Evolutionary conservation across 106 monocot genomes (phyloP).

Genomic region (Apostasia ramifera): DNA sequence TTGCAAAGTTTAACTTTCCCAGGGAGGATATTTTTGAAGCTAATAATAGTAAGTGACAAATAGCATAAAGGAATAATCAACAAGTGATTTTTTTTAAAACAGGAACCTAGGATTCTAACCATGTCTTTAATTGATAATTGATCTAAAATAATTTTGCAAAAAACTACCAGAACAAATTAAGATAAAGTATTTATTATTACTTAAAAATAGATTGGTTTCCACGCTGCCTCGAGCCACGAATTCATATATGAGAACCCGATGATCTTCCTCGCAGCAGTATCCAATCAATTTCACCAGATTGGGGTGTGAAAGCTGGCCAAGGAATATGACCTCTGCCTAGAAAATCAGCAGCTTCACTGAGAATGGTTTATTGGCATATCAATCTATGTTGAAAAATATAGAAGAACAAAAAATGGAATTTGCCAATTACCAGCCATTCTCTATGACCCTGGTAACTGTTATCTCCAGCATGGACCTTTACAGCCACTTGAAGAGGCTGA

Average conservation of each 20-base stretch:
- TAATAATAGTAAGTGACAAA: too few species aligned
- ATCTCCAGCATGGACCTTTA: conserved; percentile 18
- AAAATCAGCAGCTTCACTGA: conserved; percentile 2
- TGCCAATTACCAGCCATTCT: conserved; percentile 23
- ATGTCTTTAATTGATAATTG: neutral
- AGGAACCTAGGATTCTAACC: neutral
- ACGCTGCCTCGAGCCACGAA: conserved; percentile 43
- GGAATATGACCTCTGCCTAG: conserved; percentile 46
- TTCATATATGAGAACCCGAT: conserved; percentile 42
- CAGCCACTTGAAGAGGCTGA: conserved; percentile 10
- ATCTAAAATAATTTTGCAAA: neutral
- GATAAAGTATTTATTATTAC: conserved; percentile 12
- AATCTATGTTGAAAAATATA: neutral
- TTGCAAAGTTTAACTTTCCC: too few species aligned
- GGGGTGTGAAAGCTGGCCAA: conserved; percentile 59
- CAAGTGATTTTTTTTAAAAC: too few species aligned
- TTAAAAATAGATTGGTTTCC: conserved; percentile 41
- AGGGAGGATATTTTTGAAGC: too few species aligned
- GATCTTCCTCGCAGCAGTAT: conserved; percentile 50
- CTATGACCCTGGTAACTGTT: conserved; percentile 25
- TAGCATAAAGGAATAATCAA: too few species aligned
- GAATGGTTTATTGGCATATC: too few species aligned
- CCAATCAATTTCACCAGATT: conserved; percentile 50
- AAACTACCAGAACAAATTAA: neutral
- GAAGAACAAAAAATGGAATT: neutral